These are phyloP conservation scores for Naegleria gruberi DNA, from an alignment of 208 protist species.

Conservation along the genomic window DNA sequence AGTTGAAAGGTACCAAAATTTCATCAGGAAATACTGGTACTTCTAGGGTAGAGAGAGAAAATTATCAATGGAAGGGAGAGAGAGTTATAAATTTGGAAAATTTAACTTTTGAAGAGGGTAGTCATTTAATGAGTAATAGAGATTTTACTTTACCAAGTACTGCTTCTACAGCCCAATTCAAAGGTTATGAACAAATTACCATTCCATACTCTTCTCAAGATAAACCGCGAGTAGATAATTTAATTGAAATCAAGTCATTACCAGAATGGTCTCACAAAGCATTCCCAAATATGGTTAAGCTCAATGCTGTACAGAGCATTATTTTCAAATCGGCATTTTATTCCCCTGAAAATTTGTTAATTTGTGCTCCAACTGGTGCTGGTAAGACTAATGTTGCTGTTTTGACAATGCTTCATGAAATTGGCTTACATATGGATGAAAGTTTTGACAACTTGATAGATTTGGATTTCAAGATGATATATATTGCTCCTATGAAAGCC, in stretches of 20 bases:
- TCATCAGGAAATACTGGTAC: not conserved
- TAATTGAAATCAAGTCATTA: constrained; percentile 56
- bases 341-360: constrained; percentile 91
- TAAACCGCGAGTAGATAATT: constrained; percentile 42
- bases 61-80: constrained; percentile 23
- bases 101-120: constrained; percentile 63
- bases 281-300: constrained; percentile 50
- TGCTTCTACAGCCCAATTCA: constrained; percentile 20
- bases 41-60: not conserved
- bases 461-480: constrained; percentile 94
- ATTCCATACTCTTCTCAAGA: constrained; percentile 50
- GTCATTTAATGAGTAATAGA: constrained; percentile 75
- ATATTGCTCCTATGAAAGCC: constrained; percentile 99
- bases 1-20: constrained; percentile 18
- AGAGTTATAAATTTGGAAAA: constrained; percentile 62
- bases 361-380: constrained; percentile 96
- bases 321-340: constrained; percentile 86
- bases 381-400: constrained; percentile 99
- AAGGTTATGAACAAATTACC: constrained; percentile 49
- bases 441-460: constrained; percentile 2
- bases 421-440: constrained; percentile 51
- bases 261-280: constrained; percentile 62
- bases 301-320: constrained; percentile 93
- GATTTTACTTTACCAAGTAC: constrained; percentile 51
- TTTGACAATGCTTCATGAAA: constrained; percentile 90